Base-by-base conservation (phyloP, 257 asterid species). In the Prunella vulgaris region DNA sequence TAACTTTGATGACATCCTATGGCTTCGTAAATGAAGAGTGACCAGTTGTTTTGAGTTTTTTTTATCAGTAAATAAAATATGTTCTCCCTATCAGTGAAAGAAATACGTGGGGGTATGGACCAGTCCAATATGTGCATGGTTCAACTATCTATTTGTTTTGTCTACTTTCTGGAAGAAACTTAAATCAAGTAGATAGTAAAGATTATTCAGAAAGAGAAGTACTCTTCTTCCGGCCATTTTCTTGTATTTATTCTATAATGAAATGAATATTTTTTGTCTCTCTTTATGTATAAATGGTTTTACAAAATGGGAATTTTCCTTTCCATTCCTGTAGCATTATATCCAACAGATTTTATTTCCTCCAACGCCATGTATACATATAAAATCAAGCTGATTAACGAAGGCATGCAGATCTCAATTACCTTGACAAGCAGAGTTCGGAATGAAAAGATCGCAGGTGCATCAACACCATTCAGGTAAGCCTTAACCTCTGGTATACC, bases 401-500 rank as follows among this genome's bases (percentile, higher is more conserved):
- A 46, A 46, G 21, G 53, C 53, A 46, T n/a, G 21, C 53, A n/a
- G 53, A 46, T 15, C 21, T 21, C 53, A 52, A 9, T 27, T 52
- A 92, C 97, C 97, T 92, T 92, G 76, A 89, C 86, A 78, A 89
- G 60, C 77, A 92, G 72, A 60, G 97, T 89, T 75, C 92, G 81
- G 18, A 87, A 68, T 5, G 96, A 87, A 80, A 92, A 92, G 70
- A 92, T 85, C 30, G 78, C 87, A 13, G 97, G 97, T 32, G 96
- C 90, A 79, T 92, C 96, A 9, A 92, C 93, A 40, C 97, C 97
- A 77, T 92, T 92, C 76, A 92, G 74, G 80, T 89, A 92, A 74
- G 97, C 97, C 80, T 92, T 92, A 68, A 89, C 96, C 90, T 92
- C 96, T 27, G 97, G 97, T 76, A 92, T 92, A 74, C 97, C 97